A percentile compares a stretch with the other conserved stretches of the same genome.
Evolutionary conservation across 2,329 filamentous ascomycete genomes (phyloP).

Genomic region (Apiospora koreana): DNA sequence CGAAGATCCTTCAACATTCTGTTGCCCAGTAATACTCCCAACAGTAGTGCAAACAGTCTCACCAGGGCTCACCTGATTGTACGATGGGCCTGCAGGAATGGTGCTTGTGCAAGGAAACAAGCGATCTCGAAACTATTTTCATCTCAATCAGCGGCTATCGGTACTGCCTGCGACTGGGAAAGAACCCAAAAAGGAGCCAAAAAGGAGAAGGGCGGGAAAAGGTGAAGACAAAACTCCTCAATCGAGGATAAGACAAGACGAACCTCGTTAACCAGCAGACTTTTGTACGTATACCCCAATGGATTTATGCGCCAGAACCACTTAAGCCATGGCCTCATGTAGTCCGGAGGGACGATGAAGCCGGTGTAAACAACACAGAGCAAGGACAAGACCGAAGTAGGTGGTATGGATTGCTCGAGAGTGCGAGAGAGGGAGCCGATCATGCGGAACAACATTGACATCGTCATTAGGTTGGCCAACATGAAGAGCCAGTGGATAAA

Average conservation of each 20-base stretch:
- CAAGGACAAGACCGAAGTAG: neutral
- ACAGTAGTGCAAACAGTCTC: neutral
- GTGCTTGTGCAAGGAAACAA: neutral
- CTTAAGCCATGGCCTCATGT: neutral
- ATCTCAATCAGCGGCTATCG: too few relatives aligned
- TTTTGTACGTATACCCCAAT: neutral
- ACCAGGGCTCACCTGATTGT: neutral
- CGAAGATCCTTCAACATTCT: neutral
- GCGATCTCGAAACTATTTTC: neutral
- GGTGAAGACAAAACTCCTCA: too few relatives aligned
- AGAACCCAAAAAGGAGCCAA: too few relatives aligned
- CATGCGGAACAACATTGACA: neutral
- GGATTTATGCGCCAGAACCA: neutral
- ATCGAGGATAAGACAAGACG: too few relatives aligned
- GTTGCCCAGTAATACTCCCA: neutral
- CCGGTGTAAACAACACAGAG: neutral
- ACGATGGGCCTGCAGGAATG: neutral
- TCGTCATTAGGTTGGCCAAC: neutral
- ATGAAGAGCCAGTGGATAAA: neutral
- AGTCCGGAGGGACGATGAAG: neutral
- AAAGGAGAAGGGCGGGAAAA: too few relatives aligned
- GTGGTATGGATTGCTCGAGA: neutral
- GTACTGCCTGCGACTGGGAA: too few relatives aligned
- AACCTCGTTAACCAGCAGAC: neutral
- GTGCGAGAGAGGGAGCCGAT: neutral